These are phyloP conservation scores for Schoenoplectus triqueter DNA, from an alignment of 202 grass and related monocot species.

Conservation along the genomic window DNA sequence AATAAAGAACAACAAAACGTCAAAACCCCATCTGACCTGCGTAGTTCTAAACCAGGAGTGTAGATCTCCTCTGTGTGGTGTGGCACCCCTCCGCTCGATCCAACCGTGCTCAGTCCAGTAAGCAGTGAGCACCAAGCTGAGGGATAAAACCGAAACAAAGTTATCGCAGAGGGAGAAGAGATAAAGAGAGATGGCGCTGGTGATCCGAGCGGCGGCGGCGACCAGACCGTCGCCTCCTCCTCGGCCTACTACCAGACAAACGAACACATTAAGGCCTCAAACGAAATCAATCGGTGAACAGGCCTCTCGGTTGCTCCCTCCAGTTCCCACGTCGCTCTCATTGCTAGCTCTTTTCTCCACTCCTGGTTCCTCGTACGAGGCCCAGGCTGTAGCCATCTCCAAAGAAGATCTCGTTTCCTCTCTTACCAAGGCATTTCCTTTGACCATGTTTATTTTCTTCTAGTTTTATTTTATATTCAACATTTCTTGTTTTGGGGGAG, in stretches of 20 bases:
- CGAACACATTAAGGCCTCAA: neutral
- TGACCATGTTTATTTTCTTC: neutral
- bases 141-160: too few relatives aligned
- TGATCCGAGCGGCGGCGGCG: conserved; percentile 45
- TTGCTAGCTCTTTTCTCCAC: conserved; percentile 36
- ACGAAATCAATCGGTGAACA: neutral
- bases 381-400: conserved; percentile 58
- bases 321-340: conserved; percentile 17
- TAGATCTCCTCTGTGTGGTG: conserved; percentile 28
- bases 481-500: neutral
- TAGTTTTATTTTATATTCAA: neutral
- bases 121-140: neutral
- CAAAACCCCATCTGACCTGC: conserved; percentile 18
- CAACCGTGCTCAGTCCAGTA: conserved; percentile 19
- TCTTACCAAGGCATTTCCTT: conserved; percentile 58
- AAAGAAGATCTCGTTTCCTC: conserved; percentile 77
- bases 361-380: conserved; percentile 43
- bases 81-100: neutral
- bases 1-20: neutral
- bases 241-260: conserved; percentile 42
- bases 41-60: conserved; percentile 13
- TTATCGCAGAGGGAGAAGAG: neutral
- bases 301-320: conserved; percentile 35
- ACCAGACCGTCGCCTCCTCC: conserved; percentile 50
- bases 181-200: conserved; percentile 34